Evolutionary conservation across 768 basidiomycete species (phyloP), one percentile per base, ranked within the genome.

Genomic region (Tephrocybe sp.): DNA sequence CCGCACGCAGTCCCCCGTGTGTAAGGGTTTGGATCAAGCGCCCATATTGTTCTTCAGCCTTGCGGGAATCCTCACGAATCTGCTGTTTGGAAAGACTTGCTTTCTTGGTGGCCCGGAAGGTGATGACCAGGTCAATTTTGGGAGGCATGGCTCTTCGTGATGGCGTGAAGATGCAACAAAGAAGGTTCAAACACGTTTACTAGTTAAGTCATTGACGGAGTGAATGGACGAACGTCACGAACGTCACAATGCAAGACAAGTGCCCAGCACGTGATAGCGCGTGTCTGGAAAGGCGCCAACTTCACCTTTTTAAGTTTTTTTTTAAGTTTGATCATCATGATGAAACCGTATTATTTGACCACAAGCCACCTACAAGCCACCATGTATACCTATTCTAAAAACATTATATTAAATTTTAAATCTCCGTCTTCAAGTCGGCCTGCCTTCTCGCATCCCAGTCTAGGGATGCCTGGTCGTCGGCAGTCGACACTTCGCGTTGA

Each of bases 51-150:
- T 75, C 73, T 59, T 85, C 79, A 2, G 88, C 83, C 55, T 82
- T 84, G 5, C 74, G 68, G 1, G 81, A 78, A 40, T 86, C 82
- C 56, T 84, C 77, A 25, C 79, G 74, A 9, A 77, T 77, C 51
- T 85, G 80, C 31, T 79, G 75, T 60, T 88, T 89, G 5, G 83
- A 80, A 18, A 81, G 59, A 1, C 72, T 72, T 6, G 70, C 68
- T 27, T 75, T 71, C 41, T 72, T 70, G 1, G 77, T 68, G 1
- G 83, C 78, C 37, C 79, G 78, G 61, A 92, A 91, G 36, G 87
- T 72, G 52, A 92, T 70, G 43, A 92, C 82, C 25, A 91, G 74
- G 68, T 92, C 88, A 40, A 88, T 83, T 47, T 82, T 74, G 12
- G 80, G 83, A 4, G 41, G 31, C 56, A 57, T 57, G 35, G 21